Base-by-base conservation (phyloP, 2,329 filamentous ascomycete genomes). In the Aspergillus tamarii region DNA sequence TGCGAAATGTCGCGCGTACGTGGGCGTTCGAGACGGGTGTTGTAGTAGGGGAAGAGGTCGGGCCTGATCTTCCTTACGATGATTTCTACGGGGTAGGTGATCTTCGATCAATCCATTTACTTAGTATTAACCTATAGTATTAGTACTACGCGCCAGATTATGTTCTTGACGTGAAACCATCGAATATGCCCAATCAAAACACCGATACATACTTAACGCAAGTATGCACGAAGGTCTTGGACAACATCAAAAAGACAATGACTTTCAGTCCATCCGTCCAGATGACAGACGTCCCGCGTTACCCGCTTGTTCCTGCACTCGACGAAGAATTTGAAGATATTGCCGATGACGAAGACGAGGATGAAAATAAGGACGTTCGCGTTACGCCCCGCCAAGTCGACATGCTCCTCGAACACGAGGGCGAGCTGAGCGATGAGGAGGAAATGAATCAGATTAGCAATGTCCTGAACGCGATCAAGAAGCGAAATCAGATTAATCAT, bases 11-110 rank as follows among this genome's bases (percentile, higher is more conserved):
- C 56, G 82, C 84, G 52, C 83, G 88, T 56, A 89, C 88, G 1
- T 89, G 86, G 87, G 83, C 83, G 26, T 87, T 83, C 71, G 81
- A 97, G 87, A 91, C 80, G 69, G 94, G 94, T 68, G 86, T 93
- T 63, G 85, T 98, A 8, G 92, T 97, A n/a, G 92, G 92, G 28
- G 88, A 94, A 64, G 86, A 92, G 30, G 92, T 98, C 85, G 86
- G 88, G 11, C 85, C 90, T 5, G 89, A 91, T 21, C 84, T 98
- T 41, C 94, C 94, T 0, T 98, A 93, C 78, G 98, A 97, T 67
- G 94, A 98, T 82, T 98, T 98, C 79, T 98, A 98, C 74, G 88
- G 90, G 76, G 84, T 85, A 75, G 70, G 78, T 57, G 19, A 32
- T 34, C 14, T 11, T 10, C 5, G 3, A 16, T 30, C 28, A 4